A percentile compares a stretch with the other conserved stretches of the same genome.
These are phyloP conservation scores for Sarocladium oryzae DNA, from an alignment of 2,329 filamentous ascomycete species.

Conservation along the genomic window DNA sequence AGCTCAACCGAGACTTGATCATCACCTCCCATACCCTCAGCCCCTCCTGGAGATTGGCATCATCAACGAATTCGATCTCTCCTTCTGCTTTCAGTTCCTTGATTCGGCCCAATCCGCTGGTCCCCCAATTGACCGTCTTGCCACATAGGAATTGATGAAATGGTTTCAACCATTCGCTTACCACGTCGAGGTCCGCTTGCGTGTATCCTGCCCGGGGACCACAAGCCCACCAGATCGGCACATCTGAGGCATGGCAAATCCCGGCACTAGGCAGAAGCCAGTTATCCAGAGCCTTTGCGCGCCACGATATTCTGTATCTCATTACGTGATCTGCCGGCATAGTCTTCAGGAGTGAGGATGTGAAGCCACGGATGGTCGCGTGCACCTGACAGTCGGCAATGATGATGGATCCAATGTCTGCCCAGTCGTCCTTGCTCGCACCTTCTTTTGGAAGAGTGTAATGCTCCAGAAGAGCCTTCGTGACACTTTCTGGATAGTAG, in stretches of 20 bases:
- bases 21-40: not conserved
- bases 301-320: not conserved
- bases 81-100: not conserved
- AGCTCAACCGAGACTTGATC: not conserved
- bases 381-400: conserved; percentile 2
- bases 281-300: not conserved
- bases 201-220: not conserved
- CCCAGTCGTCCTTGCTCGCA: not conserved
- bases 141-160: not conserved
- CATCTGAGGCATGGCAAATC: not conserved
- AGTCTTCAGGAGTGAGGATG: not conserved
- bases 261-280: not conserved
- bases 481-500: conserved; percentile 2
- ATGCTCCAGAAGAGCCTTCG: not conserved
- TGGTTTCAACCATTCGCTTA: not conserved
- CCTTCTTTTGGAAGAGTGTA: not conserved
- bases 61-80: not conserved
- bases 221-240: conserved; percentile 1
- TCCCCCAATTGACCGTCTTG: not conserved
- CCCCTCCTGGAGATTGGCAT: not conserved
- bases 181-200: not conserved
- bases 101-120: not conserved
- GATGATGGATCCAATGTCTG: conserved; percentile 1
- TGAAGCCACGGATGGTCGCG: not conserved
- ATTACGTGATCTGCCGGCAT: not conserved